Base-by-base conservation (phyloP, 129 eudicot genomes). In the Dittrichia graveolens region DNA sequence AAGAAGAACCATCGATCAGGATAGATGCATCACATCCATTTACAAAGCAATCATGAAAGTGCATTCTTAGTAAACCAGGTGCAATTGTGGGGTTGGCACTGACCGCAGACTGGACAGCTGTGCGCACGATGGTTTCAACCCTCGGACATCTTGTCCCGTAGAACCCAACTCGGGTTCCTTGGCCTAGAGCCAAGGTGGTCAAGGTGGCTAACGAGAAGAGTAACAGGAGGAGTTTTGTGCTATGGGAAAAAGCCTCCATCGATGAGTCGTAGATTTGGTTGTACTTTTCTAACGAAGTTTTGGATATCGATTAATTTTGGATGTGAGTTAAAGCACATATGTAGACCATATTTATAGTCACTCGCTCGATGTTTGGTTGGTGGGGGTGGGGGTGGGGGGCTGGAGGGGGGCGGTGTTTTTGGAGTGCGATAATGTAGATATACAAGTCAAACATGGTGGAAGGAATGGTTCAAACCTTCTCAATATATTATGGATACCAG, bases 21-120 rank as follows among this genome's bases (percentile, higher is more conserved):
- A 89, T 74, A 1, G 96, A 89, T 15, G 79, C 96, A 43, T 89
- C 96, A 4, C 96, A 89, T 11, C 96, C 96, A 24, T 84, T 67
- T 7, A 87, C 88, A 38, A 87, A 87, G 67, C 92, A 87, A 38
- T 84, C 92, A 60, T 87, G 92, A 55, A 87, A 87, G 60, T 66
- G 72, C 84, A 87, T 72, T 37, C 92, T 72, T 3, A 87, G 83
- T 65, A 87, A 16, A 0, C 83, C 89, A 0, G 92, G 82, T 35
- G 88, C 89, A 5, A 84, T 37, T 11, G 83, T 60, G 2, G 75
- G 85, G 64, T 82, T 69, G 0, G 81, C 39, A 6, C 53, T 70
- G 45, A 67, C 62, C 56, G 71, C 88, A 1, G 81, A 35, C 64
- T 67, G 79, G 6, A 88, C 83, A 0, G 86, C 63, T 0, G 83